phyloP scores from a whole-genome alignment of 1,284 basidiomycete genomes.

The Austroboletus novae-zelandiae region DNA sequence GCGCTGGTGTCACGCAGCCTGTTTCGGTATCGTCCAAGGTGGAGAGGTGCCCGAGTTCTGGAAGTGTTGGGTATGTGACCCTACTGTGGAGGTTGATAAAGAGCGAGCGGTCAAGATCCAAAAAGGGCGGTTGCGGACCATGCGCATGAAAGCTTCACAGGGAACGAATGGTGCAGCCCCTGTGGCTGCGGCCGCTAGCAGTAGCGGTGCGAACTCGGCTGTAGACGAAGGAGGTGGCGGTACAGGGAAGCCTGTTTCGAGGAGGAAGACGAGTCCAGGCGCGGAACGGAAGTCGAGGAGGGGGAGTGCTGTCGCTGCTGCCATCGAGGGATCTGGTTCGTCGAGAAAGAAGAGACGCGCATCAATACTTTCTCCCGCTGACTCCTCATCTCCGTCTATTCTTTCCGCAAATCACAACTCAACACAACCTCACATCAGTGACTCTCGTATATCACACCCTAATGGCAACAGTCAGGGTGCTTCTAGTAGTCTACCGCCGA shows the following conservation, averaged over 20 bases:
- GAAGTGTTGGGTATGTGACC: constrained; percentile 61
- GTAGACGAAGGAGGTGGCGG: constrained; percentile 15
- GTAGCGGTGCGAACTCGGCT: constrained; percentile 7
- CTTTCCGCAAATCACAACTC: constrained; percentile 13
- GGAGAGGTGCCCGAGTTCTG: constrained; percentile 74
- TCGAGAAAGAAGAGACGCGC: constrained; percentile 43
- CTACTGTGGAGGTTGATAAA: constrained; percentile 41
- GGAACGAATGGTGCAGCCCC: constrained; percentile 19
- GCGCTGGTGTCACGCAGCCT: constrained; percentile 89
- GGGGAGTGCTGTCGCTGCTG: constrained; percentile 36
- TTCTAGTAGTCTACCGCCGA: constrained; percentile 28
- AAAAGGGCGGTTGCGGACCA: constrained; percentile 32
- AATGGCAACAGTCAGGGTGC: constrained; percentile 9
- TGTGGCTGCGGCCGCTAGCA: constrained; percentile 13
- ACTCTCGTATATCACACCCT: constrained; percentile 19
- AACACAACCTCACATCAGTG: constrained; percentile 12
- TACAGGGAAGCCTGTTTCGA: constrained; percentile 25
- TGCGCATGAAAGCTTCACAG: constrained; percentile 26
- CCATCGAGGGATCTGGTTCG: constrained; percentile 35
- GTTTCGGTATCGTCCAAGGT: constrained; percentile 71
- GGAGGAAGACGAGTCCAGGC: constrained; percentile 41
- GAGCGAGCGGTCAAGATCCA: constrained; percentile 48
- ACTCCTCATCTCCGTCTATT: constrained; percentile 20
- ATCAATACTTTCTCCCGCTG: constrained; percentile 33
- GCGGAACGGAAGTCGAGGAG: constrained; percentile 46